Percentiles rank a stretch among this genome's conserved stretches.
Conservation (phyloP, 768 basidiomycete genomes). For the Serendipita sp. region DNA sequence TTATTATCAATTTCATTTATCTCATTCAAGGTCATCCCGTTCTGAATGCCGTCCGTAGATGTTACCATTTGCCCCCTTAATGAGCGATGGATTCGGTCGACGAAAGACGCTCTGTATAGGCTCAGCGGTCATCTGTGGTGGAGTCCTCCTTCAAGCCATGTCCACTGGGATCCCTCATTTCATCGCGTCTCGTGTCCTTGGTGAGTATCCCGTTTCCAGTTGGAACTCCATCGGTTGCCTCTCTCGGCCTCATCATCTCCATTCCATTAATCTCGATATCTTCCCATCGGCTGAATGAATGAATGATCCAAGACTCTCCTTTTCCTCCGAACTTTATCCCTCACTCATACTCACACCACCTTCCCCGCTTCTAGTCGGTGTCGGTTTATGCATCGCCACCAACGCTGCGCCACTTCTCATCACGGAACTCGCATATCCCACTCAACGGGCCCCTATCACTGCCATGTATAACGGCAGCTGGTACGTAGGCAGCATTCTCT, state of each 20-base stretch:
- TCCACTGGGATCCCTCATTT: constrained; percentile 20
- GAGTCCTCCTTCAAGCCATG: constrained; percentile 39
- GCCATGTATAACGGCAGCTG: constrained; percentile 35
- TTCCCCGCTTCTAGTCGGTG: constrained; percentile 26
- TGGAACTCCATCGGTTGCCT: constrained; percentile 17
- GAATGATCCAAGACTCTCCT: no score
- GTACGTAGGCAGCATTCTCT: constrained; percentile 54
- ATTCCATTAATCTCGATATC: constrained; percentile 13
- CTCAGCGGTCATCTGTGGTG: constrained; percentile 45
- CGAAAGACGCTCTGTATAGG: constrained; percentile 35
- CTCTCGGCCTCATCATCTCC: constrained; percentile 13
- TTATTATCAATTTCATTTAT: no score
- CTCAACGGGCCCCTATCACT: constrained; percentile 38
- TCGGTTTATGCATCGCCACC: constrained; percentile 45
- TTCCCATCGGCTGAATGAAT: background rate
- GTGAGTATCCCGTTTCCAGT: constrained; percentile 35
- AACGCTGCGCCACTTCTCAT: constrained; percentile 51
- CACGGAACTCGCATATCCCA: constrained; percentile 52
- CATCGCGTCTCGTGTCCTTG: constrained; percentile 32
- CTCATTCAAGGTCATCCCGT: background rate
- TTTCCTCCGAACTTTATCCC: background rate
- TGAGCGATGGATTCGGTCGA: constrained; percentile 36
- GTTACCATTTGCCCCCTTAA: constrained; percentile 34
- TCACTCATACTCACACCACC: background rate
- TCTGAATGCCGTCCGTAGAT: constrained; percentile 19